Percentiles rank a stretch among this genome's conserved stretches.
phyloP scores from a whole-genome alignment of 139 green algal species.

The Zygnema cylindricum region DNA sequence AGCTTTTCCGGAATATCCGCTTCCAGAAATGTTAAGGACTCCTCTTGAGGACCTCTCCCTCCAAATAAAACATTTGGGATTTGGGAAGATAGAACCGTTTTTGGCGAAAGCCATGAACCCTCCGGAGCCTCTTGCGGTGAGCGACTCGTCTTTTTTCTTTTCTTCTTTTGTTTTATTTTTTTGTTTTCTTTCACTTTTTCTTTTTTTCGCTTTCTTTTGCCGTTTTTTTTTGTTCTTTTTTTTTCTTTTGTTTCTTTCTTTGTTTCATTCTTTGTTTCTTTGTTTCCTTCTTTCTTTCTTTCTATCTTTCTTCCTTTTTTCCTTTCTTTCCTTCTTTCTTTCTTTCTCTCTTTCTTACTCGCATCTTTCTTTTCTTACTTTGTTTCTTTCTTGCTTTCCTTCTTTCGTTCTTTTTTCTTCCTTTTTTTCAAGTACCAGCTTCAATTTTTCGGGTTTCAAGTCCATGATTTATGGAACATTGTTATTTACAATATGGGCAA shows the following conservation, averaged over 20 bases:
- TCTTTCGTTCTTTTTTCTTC: no score
- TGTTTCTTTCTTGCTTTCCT: slow-evolving; percentile 18
- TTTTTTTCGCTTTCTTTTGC: not conserved
- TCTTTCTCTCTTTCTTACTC: slow-evolving; percentile 5
- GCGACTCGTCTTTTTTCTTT: not conserved
- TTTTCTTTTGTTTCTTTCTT: not conserved
- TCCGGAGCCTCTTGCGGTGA: slow-evolving; percentile 27
- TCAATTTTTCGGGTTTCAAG: no score
- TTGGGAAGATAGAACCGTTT: slow-evolving; percentile 44
- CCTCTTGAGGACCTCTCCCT: slow-evolving; percentile 68
- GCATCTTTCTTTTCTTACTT: slow-evolving; percentile 22
- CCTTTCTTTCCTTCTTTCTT: slow-evolving; percentile 4
- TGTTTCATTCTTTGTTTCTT: slow-evolving; percentile 3
- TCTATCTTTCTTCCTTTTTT: slow-evolving; percentile 12
- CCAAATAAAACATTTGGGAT: slow-evolving; percentile 64
- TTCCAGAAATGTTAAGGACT: slow-evolving; percentile 66
- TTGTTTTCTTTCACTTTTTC: slow-evolving; percentile 3
- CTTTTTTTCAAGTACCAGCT: no score
- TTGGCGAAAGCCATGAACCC: slow-evolving; percentile 52
- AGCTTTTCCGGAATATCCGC: slow-evolving; percentile 32
- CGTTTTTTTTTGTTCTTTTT: not conserved
- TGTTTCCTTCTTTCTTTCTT: not conserved
- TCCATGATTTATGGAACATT: slow-evolving; percentile 39
- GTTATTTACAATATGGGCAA: slow-evolving; percentile 4
- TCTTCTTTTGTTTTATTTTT: not conserved